Evolutionary conservation across 2,329 filamentous ascomycete genomes (phyloP).

Genomic region (Xylariaceae sp.): DNA sequence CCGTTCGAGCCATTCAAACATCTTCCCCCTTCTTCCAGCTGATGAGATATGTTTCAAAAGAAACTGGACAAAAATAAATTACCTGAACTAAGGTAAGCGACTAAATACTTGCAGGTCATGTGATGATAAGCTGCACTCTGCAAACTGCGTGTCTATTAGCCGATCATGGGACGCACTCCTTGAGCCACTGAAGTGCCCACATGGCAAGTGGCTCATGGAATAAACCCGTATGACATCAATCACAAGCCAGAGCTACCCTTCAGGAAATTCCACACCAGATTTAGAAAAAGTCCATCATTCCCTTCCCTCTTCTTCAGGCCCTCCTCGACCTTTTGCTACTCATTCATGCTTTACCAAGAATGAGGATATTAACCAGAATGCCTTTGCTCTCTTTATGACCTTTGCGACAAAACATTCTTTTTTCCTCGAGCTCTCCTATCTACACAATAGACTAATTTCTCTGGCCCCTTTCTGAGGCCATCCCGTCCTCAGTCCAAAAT

Average conservation of each 20-base stretch:
- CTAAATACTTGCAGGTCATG: too few species aligned
- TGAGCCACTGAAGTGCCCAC: constrained; percentile 10
- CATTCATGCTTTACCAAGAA: too few species aligned
- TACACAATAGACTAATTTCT: background rate
- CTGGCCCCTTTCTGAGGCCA: background rate
- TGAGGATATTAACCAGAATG: constrained; percentile 6
- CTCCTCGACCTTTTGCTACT: constrained; percentile 1
- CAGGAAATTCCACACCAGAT: too few species aligned
- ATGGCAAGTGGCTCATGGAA: constrained; percentile 14
- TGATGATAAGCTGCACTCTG: too few species aligned
- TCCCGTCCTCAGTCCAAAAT: constrained; percentile 8
- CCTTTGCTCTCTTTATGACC: constrained; percentile 1
- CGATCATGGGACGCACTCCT: too few species aligned
- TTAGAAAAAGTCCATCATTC: constrained; percentile 5
- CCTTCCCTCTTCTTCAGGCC: constrained; percentile 3
- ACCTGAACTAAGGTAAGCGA: too few species aligned
- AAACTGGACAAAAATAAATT: too few species aligned
- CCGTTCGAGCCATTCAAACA: too few species aligned
- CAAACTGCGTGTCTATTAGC: too few species aligned
- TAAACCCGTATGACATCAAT: constrained; percentile 16
- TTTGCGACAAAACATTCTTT: background rate
- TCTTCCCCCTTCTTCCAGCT: too few species aligned
- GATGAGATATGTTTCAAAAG: too few species aligned
- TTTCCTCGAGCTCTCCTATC: background rate
- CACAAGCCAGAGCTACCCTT: constrained; percentile 15